Base-by-base conservation (phyloP, 1,139 yeast genomes). In the Kazachstania sp. region DNA sequence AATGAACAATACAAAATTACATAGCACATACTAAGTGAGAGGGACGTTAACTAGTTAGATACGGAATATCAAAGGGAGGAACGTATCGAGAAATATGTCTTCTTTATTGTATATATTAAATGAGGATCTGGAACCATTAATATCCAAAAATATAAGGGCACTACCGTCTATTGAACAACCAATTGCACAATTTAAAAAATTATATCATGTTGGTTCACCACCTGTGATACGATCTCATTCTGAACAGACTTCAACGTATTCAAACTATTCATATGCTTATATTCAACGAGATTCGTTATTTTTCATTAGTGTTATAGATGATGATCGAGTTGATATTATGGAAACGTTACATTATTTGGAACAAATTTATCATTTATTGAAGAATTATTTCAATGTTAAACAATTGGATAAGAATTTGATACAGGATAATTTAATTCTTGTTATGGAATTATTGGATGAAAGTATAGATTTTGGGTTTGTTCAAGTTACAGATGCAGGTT, bases 371-470 rank as follows among this genome's bases (percentile, higher is more conserved):
- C 75, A 73, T 48, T 76, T 83, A 20, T 64, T 83, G 51, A 72
- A 75, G 46, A 75, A 71, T 51, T 83, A 83, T 61, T 75, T 83
- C 61, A 77, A 59, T 28, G 55, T 55, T 6, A 48, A 71, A 51
- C 61, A 65, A 41, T 65, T 82, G 49, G 78, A 78, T 57, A 78
- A 75, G 55, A 84, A 79, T 53, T 63, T 81, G 34, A 74, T 83
- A 32, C 67, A 79, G 46, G 88, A 83, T 62, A 83, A 83, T 58
- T 78, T 76, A 58, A 78, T 79, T 40, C 69, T 83, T 47, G 75
- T 83, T n/a, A 80, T 81, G 63, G 90, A 83, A 64, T 66, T 83
- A 44, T 71, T 83, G 46, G 92, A 83, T 61, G 92, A 83, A 62
- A 76, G 81, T 67, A 69, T 81, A 72, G 90, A 83, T 63, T 83